phyloP scores from a whole-genome alignment of 352 stramenopile genomes.

The Globisporangium cystogenes region DNA sequence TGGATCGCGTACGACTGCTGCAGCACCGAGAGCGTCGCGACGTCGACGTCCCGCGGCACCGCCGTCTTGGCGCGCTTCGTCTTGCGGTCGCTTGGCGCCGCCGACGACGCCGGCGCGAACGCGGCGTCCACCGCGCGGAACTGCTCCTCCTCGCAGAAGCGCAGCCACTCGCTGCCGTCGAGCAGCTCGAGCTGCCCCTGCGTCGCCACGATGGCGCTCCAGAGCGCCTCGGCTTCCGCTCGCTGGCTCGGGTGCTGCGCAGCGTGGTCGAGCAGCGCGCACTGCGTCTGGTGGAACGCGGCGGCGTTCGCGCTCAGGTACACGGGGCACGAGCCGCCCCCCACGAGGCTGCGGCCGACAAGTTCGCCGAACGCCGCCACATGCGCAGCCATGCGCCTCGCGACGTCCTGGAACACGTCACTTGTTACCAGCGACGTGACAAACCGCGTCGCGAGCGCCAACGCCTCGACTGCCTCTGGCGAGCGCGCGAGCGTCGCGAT shows the following conservation, averaged over 20 bases:
- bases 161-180: slow-evolving; percentile 55
- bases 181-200: slow-evolving; percentile 50
- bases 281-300: slow-evolving; percentile 27
- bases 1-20: slow-evolving; percentile 85
- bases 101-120: slow-evolving; percentile 11
- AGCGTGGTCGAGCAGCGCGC: slow-evolving; percentile 12
- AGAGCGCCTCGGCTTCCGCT: slow-evolving; percentile 25
- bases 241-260: slow-evolving; percentile 9
- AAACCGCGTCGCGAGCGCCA: slow-evolving; percentile 39
- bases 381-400: slow-evolving; percentile 15
- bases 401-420: slow-evolving; percentile 30
- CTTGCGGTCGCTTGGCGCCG: slow-evolving; percentile 9
- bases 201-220: slow-evolving; percentile 25
- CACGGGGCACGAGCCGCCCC: slow-evolving; percentile 22
- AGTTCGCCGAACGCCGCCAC: slow-evolving; percentile 17
- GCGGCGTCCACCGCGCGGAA: slow-evolving; percentile 44
- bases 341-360: slow-evolving; percentile 8
- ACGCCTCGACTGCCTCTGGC: slow-evolving; percentile 2
- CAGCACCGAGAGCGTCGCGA: slow-evolving; percentile 52
- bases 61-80: slow-evolving; percentile 15
- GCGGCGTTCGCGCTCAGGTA: slow-evolving; percentile 50
- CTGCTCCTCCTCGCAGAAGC: slow-evolving; percentile 70
- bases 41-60: slow-evolving; percentile 21
- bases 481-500: slow-evolving; percentile 19
- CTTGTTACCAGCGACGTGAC: slow-evolving; percentile 49